phyloP scores from a whole-genome alignment of 768 basidiomycete species.

The Rhizopogon salebrosus region DNA sequence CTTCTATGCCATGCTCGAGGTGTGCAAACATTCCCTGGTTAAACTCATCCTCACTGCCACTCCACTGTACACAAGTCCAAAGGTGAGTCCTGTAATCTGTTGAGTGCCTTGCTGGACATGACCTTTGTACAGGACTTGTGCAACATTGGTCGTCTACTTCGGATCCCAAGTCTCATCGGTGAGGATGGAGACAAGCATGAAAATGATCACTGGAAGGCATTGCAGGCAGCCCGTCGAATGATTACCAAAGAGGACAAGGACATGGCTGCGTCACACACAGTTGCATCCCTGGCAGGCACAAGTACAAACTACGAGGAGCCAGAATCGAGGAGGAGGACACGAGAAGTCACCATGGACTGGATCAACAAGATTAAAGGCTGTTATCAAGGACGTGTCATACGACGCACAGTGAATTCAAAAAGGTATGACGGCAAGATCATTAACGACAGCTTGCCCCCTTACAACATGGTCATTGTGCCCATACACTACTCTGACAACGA shows the following conservation, averaged over 20 bases:
- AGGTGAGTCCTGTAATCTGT: constrained; percentile 13
- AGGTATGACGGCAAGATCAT: neutral
- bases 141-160: constrained; percentile 21
- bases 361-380: neutral
- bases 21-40: constrained; percentile 5
- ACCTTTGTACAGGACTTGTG: constrained; percentile 26
- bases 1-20: constrained; percentile 10
- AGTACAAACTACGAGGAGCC: neutral
- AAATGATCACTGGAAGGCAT: constrained; percentile 2
- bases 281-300: neutral
- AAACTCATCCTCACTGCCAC: constrained; percentile 23
- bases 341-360: neutral
- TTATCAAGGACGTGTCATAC: neutral
- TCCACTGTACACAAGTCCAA: constrained; percentile 22
- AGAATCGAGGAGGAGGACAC: neutral
- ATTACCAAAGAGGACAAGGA: neutral
- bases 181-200: constrained; percentile 14
- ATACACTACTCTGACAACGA: neutral
- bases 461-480: neutral
- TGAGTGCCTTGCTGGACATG: too few relatives aligned
- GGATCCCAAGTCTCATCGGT: constrained; percentile 21
- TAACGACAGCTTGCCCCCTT: neutral
- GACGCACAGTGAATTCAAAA: neutral
- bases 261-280: neutral
- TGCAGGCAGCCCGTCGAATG: neutral